Percentiles rank a stretch among this genome's conserved stretches.
Evolutionary conservation across 2,329 filamentous ascomycete species (phyloP).

Genomic region (Botrytis medusae): DNA sequence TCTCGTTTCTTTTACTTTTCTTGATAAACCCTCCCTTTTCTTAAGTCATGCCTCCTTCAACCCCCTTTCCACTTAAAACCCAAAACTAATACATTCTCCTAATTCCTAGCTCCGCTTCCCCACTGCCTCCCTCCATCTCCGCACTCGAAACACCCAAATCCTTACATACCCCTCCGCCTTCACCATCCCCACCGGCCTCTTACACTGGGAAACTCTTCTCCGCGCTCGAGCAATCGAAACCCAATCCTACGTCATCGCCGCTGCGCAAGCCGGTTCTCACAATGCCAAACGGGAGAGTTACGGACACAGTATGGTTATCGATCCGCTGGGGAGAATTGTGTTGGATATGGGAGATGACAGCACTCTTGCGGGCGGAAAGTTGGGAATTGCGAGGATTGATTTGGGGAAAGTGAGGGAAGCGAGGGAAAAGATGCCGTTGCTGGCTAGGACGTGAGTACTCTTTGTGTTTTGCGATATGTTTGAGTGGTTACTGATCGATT

Average conservation of each 20-base stretch:
- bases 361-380: constrained; percentile 43
- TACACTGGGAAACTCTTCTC: constrained; percentile 82
- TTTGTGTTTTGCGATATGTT: neutral
- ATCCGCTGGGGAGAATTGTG: constrained; percentile 80
- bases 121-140: constrained; percentile 68
- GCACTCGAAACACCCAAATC: constrained; percentile 67
- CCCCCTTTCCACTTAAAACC: neutral
- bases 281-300: constrained; percentile 79
- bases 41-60: neutral
- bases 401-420: constrained; percentile 51
- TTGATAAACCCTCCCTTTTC: neutral
- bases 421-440: constrained; percentile 56
- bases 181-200: constrained; percentile 77
- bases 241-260: constrained; percentile 82
- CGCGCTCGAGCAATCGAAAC: constrained; percentile 83
- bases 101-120: constrained; percentile 67
- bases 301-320: constrained; percentile 80
- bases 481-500: constrained; percentile 1
- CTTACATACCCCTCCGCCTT: constrained; percentile 78
- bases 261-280: constrained; percentile 75
- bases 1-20: neutral
- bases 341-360: constrained; percentile 57
- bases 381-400: constrained; percentile 53
- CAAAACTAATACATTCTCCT: neutral
- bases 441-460: constrained; percentile 46